Percentiles rank a stretch among this genome's conserved stretches.
Conservation (phyloP, 139 green algal genomes). For the Auxenochlorella pyrenoidosa region DNA sequence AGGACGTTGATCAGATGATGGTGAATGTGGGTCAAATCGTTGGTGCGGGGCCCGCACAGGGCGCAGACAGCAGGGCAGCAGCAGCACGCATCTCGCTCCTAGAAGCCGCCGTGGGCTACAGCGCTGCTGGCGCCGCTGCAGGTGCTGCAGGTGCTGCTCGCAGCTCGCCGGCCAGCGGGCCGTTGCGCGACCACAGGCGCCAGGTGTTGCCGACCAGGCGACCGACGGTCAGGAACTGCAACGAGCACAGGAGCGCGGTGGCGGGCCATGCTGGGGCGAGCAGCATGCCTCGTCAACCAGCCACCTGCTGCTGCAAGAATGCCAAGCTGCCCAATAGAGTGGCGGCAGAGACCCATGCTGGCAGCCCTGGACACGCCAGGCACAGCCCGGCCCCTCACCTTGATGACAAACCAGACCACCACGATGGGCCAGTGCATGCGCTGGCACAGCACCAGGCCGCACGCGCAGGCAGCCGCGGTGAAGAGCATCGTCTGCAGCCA, state of each 20-base stretch:
- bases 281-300: neutral
- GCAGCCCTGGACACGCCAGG: neutral
- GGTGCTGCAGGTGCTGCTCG: neutral
- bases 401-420: constrained; percentile 46
- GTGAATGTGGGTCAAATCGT: no score
- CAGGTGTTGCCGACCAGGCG: constrained; percentile 47
- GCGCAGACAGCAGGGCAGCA: no score
- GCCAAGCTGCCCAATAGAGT: neutral
- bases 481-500: constrained; percentile 29
- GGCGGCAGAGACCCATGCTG: neutral
- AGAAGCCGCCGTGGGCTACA: no score
- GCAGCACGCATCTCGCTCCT: no score
- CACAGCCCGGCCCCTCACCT: neutral
- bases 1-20: no score
- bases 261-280: neutral
- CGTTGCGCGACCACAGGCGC: constrained; percentile 26
- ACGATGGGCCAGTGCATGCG: constrained; percentile 26
- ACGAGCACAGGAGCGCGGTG: no score
- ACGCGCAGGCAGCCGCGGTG: constrained; percentile 6
- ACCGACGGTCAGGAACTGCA: constrained; percentile 45
- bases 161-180: constrained; percentile 31
- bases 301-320: no score
- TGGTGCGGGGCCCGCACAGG: no score
- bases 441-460: constrained; percentile 20
- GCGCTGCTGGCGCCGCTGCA: neutral